A percentile compares a stretch with the other conserved stretches of the same genome.
Evolutionary conservation across 768 basidiomycete species (phyloP).

Genomic region (Naganishia vaughanmartiniae): DNA sequence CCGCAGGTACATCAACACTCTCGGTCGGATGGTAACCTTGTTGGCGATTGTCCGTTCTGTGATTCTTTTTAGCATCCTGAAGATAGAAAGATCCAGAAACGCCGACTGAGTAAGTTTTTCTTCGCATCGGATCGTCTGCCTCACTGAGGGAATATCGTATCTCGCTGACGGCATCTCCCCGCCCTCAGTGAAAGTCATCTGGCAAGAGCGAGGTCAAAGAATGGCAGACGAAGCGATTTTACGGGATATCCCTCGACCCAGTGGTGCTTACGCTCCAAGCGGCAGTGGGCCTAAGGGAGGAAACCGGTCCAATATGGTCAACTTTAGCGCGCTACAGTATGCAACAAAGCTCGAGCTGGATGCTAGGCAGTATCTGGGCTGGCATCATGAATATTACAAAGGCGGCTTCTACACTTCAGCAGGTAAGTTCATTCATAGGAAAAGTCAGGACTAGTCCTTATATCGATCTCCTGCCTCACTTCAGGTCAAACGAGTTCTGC

Average conservation of each 20-base stretch:
- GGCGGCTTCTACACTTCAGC: not conserved
- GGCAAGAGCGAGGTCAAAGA: constrained; percentile 24
- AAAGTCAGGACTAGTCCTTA: no score
- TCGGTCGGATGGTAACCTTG: not conserved
- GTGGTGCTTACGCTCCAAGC: not conserved
- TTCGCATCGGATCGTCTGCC: not conserved
- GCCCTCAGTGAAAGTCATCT: constrained; percentile 16
- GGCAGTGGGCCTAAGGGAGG: not conserved
- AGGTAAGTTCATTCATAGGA: not conserved
- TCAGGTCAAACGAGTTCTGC: not conserved
- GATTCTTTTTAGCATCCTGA: constrained; percentile 1
- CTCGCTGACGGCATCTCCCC: not conserved
- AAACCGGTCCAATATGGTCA: not conserved
- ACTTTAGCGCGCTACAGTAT: not conserved
- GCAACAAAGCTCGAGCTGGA: constrained; percentile 6
- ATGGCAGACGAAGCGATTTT: constrained; percentile 29
- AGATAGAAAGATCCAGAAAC: not conserved
- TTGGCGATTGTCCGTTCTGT: not conserved
- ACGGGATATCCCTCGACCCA: constrained; percentile 13
- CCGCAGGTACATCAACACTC: not conserved
- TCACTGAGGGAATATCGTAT: no score
- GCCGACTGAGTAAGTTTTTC: constrained; percentile 15
- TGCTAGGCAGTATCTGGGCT: constrained; percentile 9
- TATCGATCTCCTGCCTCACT: not conserved
- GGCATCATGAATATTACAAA: constrained; percentile 19